phyloP scores from a whole-genome alignment of 2,329 filamentous ascomycete genomes.

The Parastagonospora nodorum region DNA sequence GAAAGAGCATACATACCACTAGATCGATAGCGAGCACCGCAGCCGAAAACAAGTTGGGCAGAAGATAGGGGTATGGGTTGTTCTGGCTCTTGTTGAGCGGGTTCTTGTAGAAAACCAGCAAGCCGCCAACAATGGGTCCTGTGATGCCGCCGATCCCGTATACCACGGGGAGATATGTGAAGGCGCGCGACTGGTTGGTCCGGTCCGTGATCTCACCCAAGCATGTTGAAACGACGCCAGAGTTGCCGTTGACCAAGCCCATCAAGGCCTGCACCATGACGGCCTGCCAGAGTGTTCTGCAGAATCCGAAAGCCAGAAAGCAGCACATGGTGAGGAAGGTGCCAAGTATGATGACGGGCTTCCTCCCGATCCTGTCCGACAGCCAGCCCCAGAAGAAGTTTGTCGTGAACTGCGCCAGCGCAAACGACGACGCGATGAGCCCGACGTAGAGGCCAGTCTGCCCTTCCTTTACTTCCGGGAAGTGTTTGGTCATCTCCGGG shows the following conservation, averaged over 20 bases:
- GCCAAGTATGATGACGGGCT: slow-evolving; percentile 80
- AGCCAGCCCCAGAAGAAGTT: slow-evolving; percentile 92
- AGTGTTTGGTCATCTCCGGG: slow-evolving; percentile 86
- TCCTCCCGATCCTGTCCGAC: slow-evolving; percentile 78
- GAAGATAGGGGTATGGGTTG: slow-evolving; percentile 77
- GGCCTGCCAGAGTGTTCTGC: slow-evolving; percentile 79
- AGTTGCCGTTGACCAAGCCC: slow-evolving; percentile 94
- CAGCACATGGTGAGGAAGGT: slow-evolving; percentile 81
- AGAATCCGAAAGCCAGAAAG: slow-evolving; percentile 88
- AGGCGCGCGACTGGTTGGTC: slow-evolving; percentile 90
- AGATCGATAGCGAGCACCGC: slow-evolving; percentile 74
- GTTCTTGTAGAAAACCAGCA: slow-evolving; percentile 71
- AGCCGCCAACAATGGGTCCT: slow-evolving; percentile 85
- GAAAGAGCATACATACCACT: slow-evolving; percentile 74
- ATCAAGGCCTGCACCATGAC: slow-evolving; percentile 85
- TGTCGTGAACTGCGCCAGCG: slow-evolving; percentile 86
- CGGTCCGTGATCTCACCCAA: slow-evolving; percentile 93
- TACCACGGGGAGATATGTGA: slow-evolving; percentile 93
- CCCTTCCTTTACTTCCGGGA: slow-evolving; percentile 74
- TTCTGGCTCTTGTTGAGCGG: slow-evolving; percentile 58
- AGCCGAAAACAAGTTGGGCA: slow-evolving; percentile 81
- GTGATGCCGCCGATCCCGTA: slow-evolving; percentile 95
- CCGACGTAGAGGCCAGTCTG: slow-evolving; percentile 88
- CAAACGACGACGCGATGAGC: slow-evolving; percentile 86
- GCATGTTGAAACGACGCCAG: slow-evolving; percentile 90